Evolutionary conservation across 768 basidiomycete species (phyloP).

Genomic region (Lepiota venenata): DNA sequence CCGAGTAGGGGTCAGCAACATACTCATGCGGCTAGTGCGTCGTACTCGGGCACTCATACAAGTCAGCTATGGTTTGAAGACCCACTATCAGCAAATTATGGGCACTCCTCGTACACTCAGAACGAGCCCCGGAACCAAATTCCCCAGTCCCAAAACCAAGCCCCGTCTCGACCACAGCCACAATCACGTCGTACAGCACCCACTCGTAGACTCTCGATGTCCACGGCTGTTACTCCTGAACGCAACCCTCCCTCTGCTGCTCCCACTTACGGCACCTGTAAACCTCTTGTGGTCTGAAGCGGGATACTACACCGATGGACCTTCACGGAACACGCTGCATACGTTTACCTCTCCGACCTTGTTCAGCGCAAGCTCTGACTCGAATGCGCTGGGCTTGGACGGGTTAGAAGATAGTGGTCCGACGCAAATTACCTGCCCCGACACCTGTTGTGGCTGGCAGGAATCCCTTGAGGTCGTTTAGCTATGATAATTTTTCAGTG

Average conservation of each 20-base stretch:
- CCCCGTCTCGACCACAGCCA: slow-evolving; percentile 6
- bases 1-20: slow-evolving; percentile 4
- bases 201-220: slow-evolving; percentile 1
- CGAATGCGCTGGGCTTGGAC: slow-evolving; percentile 25
- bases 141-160: slow-evolving; percentile 3
- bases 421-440: slow-evolving; percentile 27
- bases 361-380: slow-evolving; percentile 22
- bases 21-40: neutral
- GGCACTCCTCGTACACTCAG: neutral
- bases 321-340: neutral
- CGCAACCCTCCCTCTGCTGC: neutral
- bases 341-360: slow-evolving; percentile 9
- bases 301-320: slow-evolving; percentile 12
- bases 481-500: slow-evolving; percentile 18
- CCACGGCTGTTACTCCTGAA: neutral
- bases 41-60: neutral
- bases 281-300: slow-evolving; percentile 1
- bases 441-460: slow-evolving; percentile 27
- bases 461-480: slow-evolving; percentile 29
- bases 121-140: slow-evolving; percentile 8
- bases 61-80: slow-evolving; percentile 1
- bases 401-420: slow-evolving; percentile 13
- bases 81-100: neutral
- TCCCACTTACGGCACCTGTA: neutral
- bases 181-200: neutral